Base-by-base conservation (phyloP, 768 basidiomycete species). In the Amanita inopinata region DNA sequence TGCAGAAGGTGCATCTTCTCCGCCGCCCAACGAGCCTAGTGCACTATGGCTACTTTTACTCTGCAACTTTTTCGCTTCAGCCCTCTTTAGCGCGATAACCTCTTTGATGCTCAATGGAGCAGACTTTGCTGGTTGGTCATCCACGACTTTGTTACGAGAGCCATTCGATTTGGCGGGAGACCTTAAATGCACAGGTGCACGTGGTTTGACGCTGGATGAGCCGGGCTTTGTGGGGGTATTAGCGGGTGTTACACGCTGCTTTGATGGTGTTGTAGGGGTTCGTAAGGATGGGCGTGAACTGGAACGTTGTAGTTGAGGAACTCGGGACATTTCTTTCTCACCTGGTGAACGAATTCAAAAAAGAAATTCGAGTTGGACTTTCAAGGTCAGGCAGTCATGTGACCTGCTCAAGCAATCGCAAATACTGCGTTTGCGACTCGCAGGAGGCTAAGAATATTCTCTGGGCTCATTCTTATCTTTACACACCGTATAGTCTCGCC, bases 1-100 rank as follows among this genome's bases (percentile, higher is more conserved):
- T 19, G 61, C 52, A 30, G 56, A 51, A 0, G 73, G 72, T 7
- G 67, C 52, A 47, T 81, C 74, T 50, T 76, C 77, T 28, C 78
- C 51, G 14, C 56, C 59, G 8, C 59, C 62, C 14, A 73, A 61
- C 38, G 56, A 58, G 49, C 61, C 65, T 5, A 64, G 50, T 6
- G 59, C 58, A 17, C 57, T 58, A 15, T 42, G 49, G 3, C 44
- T 51, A 10, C 50, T 40, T 1, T 51, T 50, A n/a, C 51, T 42
- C 35, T 65, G 58, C 40, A 68, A 63, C 53, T 85, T 88, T 63
- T 80, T 86, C 0, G 79, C 83, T 53, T 87, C 82, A 0, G 86
- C 84, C 32, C 86, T 69, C 48, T 75, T 84, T 33, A 85, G 63
- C 2, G 86, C 86, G 54, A 90, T 87, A 10, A 78, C 81, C 48